phyloP scores from a whole-genome alignment of 2,329 filamentous ascomycete species.

The Eurotiales sp. region DNA sequence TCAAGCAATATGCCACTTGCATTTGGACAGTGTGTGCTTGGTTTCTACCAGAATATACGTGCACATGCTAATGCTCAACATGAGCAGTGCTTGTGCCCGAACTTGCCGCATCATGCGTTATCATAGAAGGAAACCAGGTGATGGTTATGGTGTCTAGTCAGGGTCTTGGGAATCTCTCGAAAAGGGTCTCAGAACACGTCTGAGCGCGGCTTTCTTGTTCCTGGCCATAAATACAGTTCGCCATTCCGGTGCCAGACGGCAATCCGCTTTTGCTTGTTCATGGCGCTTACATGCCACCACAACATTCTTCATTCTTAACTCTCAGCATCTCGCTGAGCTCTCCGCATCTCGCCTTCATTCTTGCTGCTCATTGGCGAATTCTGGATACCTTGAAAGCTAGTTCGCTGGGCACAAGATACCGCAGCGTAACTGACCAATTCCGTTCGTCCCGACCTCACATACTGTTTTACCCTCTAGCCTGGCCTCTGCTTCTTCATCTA shows the following conservation, averaged over 20 bases:
- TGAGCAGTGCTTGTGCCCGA: too few species aligned
- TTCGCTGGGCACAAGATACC: constrained; percentile 4
- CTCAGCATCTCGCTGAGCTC: not conserved
- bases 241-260: not conserved
- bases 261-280: not conserved
- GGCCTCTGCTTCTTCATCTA: not conserved
- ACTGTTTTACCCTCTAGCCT: not conserved
- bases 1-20: too few species aligned
- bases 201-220: not conserved
- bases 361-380: constrained; percentile 1
- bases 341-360: constrained; percentile 11
- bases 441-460: not conserved
- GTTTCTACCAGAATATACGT: too few species aligned
- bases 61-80: not conserved
- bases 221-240: not conserved
- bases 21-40: too few species aligned
- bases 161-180: too few species aligned
- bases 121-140: too few species aligned
- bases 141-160: too few species aligned
- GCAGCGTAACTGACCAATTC: not conserved
- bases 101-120: too few species aligned
- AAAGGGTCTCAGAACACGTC: not conserved
- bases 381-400: constrained; percentile 7
- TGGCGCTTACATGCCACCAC: constrained; percentile 10
- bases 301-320: constrained; percentile 15